These are phyloP conservation scores for Plenodomus lindquistii DNA, from an alignment of 2,329 filamentous ascomycete species.

Conservation along the genomic window DNA sequence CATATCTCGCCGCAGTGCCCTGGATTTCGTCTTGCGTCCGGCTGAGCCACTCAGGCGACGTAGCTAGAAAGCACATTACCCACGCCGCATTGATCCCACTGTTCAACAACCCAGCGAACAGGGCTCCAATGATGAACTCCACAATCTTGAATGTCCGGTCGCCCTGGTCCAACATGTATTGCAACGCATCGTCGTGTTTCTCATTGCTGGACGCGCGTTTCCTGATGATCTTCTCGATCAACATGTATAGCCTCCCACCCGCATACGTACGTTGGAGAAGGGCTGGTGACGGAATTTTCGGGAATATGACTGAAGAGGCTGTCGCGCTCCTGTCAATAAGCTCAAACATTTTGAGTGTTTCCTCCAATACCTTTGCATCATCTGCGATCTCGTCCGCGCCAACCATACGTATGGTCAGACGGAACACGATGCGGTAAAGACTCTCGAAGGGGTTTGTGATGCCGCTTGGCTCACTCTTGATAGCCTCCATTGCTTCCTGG, in stretches of 20 bases:
- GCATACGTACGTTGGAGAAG: slow-evolving; percentile 51
- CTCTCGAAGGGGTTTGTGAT: slow-evolving; percentile 59
- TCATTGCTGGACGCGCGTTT: slow-evolving; percentile 49
- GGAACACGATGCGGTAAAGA: slow-evolving; percentile 58
- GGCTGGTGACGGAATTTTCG: slow-evolving; percentile 54
- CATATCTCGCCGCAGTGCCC: slow-evolving; percentile 50
- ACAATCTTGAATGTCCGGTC: slow-evolving; percentile 52
- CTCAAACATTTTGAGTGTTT: slow-evolving; percentile 53
- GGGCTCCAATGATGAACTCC: slow-evolving; percentile 55
- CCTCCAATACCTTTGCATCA: slow-evolving; percentile 47
- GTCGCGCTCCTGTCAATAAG: slow-evolving; percentile 52
- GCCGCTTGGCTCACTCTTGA: slow-evolving; percentile 40
- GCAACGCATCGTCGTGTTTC: slow-evolving; percentile 56
- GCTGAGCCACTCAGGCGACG: slow-evolving; percentile 50
- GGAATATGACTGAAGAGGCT: slow-evolving; percentile 56
- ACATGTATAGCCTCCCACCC: slow-evolving; percentile 54
- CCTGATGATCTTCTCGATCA: slow-evolving; percentile 55
- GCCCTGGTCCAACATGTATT: slow-evolving; percentile 58
- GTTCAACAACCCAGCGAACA: slow-evolving; percentile 64
- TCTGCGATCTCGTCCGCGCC: slow-evolving; percentile 59
- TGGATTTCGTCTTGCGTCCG: slow-evolving; percentile 55
- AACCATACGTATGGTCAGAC: slow-evolving; percentile 61
- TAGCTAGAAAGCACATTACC: slow-evolving; percentile 45
- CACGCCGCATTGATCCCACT: slow-evolving; percentile 60
- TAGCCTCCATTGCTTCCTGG: slow-evolving; percentile 44